phyloP scores from a whole-genome alignment of 306 rosid species.

The Cyclanthera cordifolia region DNA sequence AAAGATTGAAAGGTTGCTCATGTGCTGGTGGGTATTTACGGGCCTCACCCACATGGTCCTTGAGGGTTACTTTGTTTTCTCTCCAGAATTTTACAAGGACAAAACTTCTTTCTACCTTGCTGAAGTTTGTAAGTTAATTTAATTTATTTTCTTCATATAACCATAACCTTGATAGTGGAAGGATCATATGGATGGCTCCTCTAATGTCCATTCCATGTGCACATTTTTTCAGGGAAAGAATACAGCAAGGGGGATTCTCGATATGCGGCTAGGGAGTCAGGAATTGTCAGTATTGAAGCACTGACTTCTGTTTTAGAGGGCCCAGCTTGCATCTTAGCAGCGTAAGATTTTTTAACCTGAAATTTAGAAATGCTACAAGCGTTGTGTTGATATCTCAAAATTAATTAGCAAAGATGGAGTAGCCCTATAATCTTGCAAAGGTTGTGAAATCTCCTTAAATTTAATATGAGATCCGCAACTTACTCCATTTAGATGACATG shows the following conservation, averaged over 20 bases:
- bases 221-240: constrained; percentile 65
- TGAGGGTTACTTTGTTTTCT: constrained; percentile 73
- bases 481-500: too few species aligned
- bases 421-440: too few species aligned
- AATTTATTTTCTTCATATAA: not conserved
- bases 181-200: not conserved
- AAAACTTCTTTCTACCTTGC: constrained; percentile 53
- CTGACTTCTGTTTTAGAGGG: constrained; percentile 67
- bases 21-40: constrained; percentile 97
- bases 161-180: not conserved
- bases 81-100: constrained; percentile 75
- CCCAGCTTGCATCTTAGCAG: constrained; percentile 69
- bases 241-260: constrained; percentile 98
- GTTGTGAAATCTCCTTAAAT: too few species aligned
- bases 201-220: constrained; percentile 8
- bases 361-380: not conserved
- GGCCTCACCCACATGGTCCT: constrained; percentile 73
- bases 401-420: too few species aligned
- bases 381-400: too few species aligned
- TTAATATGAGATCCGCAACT: too few species aligned
- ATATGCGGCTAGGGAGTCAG: constrained; percentile 66
- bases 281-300: constrained; percentile 60
- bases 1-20: constrained; percentile 57
- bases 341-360: constrained; percentile 38
- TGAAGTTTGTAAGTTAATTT: constrained; percentile 70